These are phyloP conservation scores for Malbranchea cinnamomea DNA, from an alignment of 2,329 filamentous ascomycete species.

Conservation along the genomic window DNA sequence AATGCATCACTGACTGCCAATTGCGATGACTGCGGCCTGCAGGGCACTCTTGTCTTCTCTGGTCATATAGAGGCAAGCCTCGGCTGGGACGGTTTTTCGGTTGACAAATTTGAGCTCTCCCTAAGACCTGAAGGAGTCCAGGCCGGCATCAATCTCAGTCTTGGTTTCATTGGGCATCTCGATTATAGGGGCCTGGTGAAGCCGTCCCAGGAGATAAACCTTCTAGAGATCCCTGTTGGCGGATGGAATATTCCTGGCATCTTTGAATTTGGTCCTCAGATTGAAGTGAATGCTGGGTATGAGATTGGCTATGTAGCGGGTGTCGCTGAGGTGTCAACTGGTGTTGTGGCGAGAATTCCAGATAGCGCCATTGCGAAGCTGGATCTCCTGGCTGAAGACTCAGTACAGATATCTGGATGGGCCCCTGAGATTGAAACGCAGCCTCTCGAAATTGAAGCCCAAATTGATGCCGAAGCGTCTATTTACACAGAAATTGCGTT, in stretches of 20 bases:
- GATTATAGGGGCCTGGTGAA: conserved; percentile 2
- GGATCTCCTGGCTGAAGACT: conserved; percentile 4
- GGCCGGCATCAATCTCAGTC: conserved; percentile 2
- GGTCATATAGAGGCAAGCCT: conserved; percentile 7
- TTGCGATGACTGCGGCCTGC: conserved; percentile 5
- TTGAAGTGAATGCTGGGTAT: conserved; percentile 6
- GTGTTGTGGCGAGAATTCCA: conserved; percentile 4
- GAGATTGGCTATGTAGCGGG: conserved; percentile 5
- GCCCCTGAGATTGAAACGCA: conserved; percentile 4
- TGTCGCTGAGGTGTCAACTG: conserved; percentile 3
- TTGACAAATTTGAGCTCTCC: conserved; percentile 6
- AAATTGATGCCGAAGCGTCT: conserved; percentile 4
- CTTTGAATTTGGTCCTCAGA: conserved; percentile 5
- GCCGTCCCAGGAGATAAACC: conserved; percentile 2
- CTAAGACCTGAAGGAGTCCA: conserved; percentile 3
- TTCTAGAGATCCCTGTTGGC: conserved; percentile 4
- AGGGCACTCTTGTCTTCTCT: conserved; percentile 5
- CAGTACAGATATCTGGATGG: conserved; percentile 6
- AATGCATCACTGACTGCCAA: conserved; percentile 5
- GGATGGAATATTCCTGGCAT: conserved; percentile 7
- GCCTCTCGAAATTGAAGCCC: conserved; percentile 4
- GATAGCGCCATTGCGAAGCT: conserved; percentile 5
- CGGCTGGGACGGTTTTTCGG: conserved; percentile 2
- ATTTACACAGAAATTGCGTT: conserved; percentile 6
- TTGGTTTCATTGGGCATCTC: conserved; percentile 3